Evolutionary conservation across 1,284 basidiomycete species (phyloP), one percentile per base, ranked within the genome.

Genomic region (Ceratobasidium sp.): DNA sequence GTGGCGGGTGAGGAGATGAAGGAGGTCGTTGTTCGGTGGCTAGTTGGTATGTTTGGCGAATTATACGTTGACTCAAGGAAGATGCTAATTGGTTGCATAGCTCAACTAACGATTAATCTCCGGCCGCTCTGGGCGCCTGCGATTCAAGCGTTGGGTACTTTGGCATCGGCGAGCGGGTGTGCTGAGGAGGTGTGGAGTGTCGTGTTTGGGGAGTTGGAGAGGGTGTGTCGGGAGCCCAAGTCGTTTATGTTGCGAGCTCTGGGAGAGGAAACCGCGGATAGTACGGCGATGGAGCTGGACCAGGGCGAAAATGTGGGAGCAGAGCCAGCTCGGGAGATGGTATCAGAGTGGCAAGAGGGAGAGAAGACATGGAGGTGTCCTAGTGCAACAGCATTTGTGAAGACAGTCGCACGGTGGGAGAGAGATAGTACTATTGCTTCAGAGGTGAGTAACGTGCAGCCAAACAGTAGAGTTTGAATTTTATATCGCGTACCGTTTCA

Each of bases 91-190:
- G 77, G 70, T 6, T 50, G 10, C 1, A n/a, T 80, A 91, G 94
- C 93, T 1, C 96, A 98, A 84, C 86, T 98, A 66, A 98, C 98
- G 85, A 93, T 98, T 80, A 96, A 96, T 83, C 86, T 98, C 64
- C 90, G 94, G 46, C 97, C 97, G 0, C 82, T 97, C 13, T 99
- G 96, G 93, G 89, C 90, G 5, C 93, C 96, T n/a, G 90, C 95
- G 1, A 89, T 91, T 20, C 88, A 89, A 7, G 91, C 93, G 0
- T 85, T 98, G 1, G 88, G 90, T 0, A 85, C 87, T 0, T 33
- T 75, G 38, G 52, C 67, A 83, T 96, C 50, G 85, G 90, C 0
- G 86, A 88, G 46, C 85, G 89, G 26, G 91, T 91, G 33, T 79
- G 91, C 90, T 0, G 91, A 94, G 80, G 79, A 88, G 0, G 89